Evolutionary conservation across 257 asterid species (phyloP), one percentile per base, ranked within the genome.

Genomic region (Avicennia marina): DNA sequence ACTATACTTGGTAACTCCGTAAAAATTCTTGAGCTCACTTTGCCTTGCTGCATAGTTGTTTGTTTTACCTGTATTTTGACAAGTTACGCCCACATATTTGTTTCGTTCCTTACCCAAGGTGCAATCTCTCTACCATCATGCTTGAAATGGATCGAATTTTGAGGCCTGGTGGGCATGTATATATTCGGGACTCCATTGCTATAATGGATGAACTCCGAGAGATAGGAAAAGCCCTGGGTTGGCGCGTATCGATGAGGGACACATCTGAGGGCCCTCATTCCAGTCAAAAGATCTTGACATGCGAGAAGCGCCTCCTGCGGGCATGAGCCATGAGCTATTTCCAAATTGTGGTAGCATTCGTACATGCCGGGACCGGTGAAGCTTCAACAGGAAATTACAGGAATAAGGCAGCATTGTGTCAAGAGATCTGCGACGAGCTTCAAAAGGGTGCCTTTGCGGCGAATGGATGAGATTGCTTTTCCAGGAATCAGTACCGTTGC

Each of bases 81-180:
- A n/a, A 29, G 7, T 29, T 29, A 29, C 36, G 47, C 57, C 27
- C 31, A 11, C 12, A 12, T 24, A 24, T 45, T 38, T 29, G 17
- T 32, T 65, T 63, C 24, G n/a, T 58, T 26, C 26, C 15, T 34
- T 41, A 24, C 27, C 47, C 53, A 79, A 90, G 98, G 71, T 90
- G 98, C 85, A 87, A 83, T 67, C 43, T 85, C 43, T 79, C 87
- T 6, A 72, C 75, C 57, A 87, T 90, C 72, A 83, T 90, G 95
- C 86, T 90, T 55, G 98, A 90, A 71, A 90, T 90, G 98, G 98
- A 90, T 58, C 77, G 96, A 39, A 81, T 90, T 9, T 66, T 87
- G 56, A 79, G 98, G 68, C 98, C 96, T 0, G 96, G 96, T 48
- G 98, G 98, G 25, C 86, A 62, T 6, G 86, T 71, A 15, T 88